Percentiles rank a stretch among this genome's conserved stretches.
These are phyloP conservation scores for Coemansia sp. DNA, from an alignment of 192 early-diverging fungal species.

Conservation along the genomic window DNA sequence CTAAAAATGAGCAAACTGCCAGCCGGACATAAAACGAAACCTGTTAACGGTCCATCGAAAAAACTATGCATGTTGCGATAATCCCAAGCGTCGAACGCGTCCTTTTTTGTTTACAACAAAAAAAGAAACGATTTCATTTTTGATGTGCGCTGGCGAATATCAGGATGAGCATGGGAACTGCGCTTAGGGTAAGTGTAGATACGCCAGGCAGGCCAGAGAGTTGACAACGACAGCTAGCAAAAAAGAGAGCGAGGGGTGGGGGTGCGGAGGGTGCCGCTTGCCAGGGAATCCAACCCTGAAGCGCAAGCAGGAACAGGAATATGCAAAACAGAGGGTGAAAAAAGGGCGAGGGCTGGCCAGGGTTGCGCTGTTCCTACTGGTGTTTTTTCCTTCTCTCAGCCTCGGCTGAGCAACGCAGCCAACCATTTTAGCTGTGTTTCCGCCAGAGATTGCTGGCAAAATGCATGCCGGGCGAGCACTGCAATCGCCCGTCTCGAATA, in stretches of 20 bases:
- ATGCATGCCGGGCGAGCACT: background rate
- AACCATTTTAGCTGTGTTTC: background rate
- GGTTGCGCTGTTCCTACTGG: background rate
- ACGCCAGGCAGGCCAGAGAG: background rate
- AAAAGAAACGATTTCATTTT: background rate
- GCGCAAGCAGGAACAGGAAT: background rate
- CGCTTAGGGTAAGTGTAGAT: background rate
- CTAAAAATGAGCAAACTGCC: background rate
- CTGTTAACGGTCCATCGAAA: background rate
- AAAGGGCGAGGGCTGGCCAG: background rate
- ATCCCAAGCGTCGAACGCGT: background rate
- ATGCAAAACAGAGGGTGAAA: no score
- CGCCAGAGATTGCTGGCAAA: background rate
- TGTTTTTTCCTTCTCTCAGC: background rate
- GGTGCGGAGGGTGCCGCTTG: background rate
- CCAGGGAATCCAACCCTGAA: background rate
- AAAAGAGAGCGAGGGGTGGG: background rate
- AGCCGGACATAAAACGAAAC: constrained; percentile 1
- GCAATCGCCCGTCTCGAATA: background rate
- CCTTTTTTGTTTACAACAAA: background rate
- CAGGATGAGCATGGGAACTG: background rate
- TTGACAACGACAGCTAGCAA: background rate
- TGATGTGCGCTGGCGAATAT: background rate
- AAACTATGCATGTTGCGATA: background rate
- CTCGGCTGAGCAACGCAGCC: no score